Base-by-base conservation (phyloP, 495 filamentous ascomycete genomes). In the Recurvomyces mirabilis region DNA sequence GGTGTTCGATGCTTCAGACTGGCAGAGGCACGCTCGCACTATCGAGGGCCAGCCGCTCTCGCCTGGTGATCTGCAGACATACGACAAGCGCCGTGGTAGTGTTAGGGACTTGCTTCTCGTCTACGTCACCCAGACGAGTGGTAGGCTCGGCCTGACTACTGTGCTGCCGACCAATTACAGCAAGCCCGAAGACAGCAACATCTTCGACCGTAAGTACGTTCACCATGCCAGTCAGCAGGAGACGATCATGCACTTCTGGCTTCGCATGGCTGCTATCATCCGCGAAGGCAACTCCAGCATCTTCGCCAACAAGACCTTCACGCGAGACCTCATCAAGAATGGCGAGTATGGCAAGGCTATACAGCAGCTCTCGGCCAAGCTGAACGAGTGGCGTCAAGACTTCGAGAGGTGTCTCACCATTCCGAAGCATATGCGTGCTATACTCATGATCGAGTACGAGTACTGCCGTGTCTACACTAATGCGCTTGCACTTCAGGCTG, bases 101-200 rank as follows among this genome's bases (percentile, higher is more conserved):
- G 80, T 96, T 51, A 87, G 87, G 44, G 75, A 85, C 33, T 66
- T 95, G 4, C 75, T 98, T 11, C 66, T 93, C 29, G 80, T 96
- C 33, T 96, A 94, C 58, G 73, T 89, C 35, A 89, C 82, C 14
- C 89, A 95, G 59, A 79, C 89, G 17, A 84, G 84, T 51, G 89
- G 88, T n/a, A 77, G 91, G 25, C 69, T 96, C 3, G 89, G 86
- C 1, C 87, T 93, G 66, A 88, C 91, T 0, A 89, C 84, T 41
- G 94, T 94, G 87, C 78, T 94, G 17, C 85, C 87, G 15, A 51
- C 55, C 36, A 47, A 57, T 15, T 49, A 63, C 44, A 52, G 47
- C 37, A 48, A 58, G 25, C 40, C 53, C 12, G 46, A 56, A 22
- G 49, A 49, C 46, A 49, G 46, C 31, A 21, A 39, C 3, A 31